phyloP scores from a whole-genome alignment of 352 stramenopile genomes.

The Phytophthora meadii region DNA sequence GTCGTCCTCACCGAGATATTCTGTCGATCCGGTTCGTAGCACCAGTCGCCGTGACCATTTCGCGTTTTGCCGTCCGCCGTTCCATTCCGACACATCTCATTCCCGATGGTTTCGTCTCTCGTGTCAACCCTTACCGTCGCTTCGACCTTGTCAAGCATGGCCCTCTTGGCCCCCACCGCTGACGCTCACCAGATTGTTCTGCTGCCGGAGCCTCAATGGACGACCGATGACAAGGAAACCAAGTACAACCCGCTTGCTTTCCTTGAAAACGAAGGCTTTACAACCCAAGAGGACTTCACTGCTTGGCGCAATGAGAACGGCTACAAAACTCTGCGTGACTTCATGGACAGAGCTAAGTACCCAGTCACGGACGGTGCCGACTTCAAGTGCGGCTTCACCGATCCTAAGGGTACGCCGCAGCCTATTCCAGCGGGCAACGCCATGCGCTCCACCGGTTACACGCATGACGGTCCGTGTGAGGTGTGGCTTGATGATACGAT shows the following conservation, averaged over 20 bases:
- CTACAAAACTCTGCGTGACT: conserved; percentile 49
- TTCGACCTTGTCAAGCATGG: conserved; percentile 31
- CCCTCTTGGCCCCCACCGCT: conserved; percentile 7
- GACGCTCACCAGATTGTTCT: conserved; percentile 48
- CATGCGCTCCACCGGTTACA: conserved; percentile 54
- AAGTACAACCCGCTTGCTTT: conserved; percentile 57
- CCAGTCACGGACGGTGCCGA: conserved; percentile 26
- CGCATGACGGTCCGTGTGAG: conserved; percentile 45
- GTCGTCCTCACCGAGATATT: conserved; percentile 7
- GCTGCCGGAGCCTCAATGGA: conserved; percentile 39
- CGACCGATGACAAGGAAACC: conserved; percentile 32
- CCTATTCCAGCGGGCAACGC: conserved; percentile 33
- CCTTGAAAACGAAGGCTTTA: conserved; percentile 52
- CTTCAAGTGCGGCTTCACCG: conserved; percentile 42
- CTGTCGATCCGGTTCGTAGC: conserved; percentile 5
- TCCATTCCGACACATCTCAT: background rate
- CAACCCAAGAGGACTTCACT: conserved; percentile 48
- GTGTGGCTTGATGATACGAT: conserved; percentile 43
- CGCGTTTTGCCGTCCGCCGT: conserved; percentile 16
- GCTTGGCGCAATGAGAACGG: conserved; percentile 37
- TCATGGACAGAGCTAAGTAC: conserved; percentile 52
- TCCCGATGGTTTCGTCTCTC: conserved; percentile 22
- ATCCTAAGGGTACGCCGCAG: conserved; percentile 31
- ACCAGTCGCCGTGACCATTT: conserved; percentile 5
- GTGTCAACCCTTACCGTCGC: conserved; percentile 25